Conservation (phyloP, 2,329 filamentous ascomycete species). For the Pseudocercospora fijiensis region DNA sequence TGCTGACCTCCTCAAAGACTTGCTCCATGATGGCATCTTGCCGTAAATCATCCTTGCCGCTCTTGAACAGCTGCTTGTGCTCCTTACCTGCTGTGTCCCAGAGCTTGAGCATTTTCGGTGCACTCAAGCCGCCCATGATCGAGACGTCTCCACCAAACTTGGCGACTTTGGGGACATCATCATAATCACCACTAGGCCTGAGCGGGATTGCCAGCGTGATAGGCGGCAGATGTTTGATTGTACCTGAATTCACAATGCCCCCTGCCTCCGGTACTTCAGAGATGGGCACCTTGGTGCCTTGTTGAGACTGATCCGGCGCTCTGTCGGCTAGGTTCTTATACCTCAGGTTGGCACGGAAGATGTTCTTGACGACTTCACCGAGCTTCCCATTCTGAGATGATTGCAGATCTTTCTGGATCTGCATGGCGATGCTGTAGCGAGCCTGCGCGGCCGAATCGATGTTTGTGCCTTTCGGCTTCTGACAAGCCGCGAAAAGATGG, state of each 20-base stretch:
- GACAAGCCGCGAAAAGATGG: constrained; percentile 73
- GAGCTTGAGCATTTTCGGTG: constrained; percentile 88
- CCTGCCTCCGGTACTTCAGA: constrained; percentile 64
- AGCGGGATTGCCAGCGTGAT: constrained; percentile 85
- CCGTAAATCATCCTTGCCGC: constrained; percentile 86
- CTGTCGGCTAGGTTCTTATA: constrained; percentile 65
- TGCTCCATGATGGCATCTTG: constrained; percentile 99
- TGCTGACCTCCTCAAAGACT: constrained; percentile 94
- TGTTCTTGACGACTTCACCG: constrained; percentile 64
- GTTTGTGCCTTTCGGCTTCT: constrained; percentile 53
- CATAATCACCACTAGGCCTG: constrained; percentile 71
- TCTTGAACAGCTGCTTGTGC: constrained; percentile 93
- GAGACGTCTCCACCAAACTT: constrained; percentile 73
- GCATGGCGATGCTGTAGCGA: constrained; percentile 70
- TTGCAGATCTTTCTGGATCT: constrained; percentile 61
- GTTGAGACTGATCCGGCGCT: constrained; percentile 46
- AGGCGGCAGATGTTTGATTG: constrained; percentile 70
- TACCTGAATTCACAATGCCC: constrained; percentile 57
- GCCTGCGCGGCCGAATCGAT: constrained; percentile 69
- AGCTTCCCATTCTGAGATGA: constrained; percentile 46
- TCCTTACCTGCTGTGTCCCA: constrained; percentile 72
- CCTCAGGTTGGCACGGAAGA: constrained; percentile 71
- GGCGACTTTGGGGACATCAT: constrained; percentile 68
- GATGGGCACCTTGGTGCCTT: constrained; percentile 51
- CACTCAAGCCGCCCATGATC: constrained; percentile 86